phyloP scores from a whole-genome alignment of 169 alveolate species.

The Cryptosporidium tyzzeri region DNA sequence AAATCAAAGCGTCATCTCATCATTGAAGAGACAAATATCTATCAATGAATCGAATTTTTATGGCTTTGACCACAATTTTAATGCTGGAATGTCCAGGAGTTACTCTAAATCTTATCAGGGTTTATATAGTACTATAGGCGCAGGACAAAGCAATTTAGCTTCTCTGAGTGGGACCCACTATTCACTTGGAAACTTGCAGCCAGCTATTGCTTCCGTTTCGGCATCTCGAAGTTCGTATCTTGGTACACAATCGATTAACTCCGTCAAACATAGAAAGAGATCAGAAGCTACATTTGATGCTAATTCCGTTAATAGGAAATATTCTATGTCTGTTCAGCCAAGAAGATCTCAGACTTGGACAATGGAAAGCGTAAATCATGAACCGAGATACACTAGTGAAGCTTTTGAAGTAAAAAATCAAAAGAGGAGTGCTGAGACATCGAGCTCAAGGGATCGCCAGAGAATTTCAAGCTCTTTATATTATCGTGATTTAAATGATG shows the following conservation, averaged over 20 bases:
- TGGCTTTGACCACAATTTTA: not conserved
- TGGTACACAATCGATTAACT: not conserved
- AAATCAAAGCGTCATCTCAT: conserved; percentile 44
- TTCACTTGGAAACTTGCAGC: conserved; percentile 30
- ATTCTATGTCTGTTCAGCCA: conserved; percentile 61
- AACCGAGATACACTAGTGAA: conserved; percentile 13
- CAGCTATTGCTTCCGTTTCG: conserved; percentile 55
- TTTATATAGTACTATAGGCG: not conserved
- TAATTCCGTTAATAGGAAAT: conserved; percentile 29
- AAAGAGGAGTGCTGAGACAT: not conserved
- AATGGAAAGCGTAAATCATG: conserved; percentile 51
- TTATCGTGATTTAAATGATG: conserved; percentile 7
- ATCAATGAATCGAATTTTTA: conserved; percentile 28
- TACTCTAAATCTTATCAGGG: not conserved
- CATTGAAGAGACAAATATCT: conserved; percentile 54
- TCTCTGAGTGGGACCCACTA: conserved; percentile 25
- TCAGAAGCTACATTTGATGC: conserved; percentile 41
- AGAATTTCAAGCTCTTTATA: not conserved
- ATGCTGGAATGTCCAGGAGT: not conserved
- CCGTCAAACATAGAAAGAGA: not conserved
- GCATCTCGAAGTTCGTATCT: conserved; percentile 33
- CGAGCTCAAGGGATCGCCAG: not conserved
- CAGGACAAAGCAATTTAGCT: not conserved
- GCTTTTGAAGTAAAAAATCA: not conserved
- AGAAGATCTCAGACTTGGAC: conserved; percentile 67